Conservation (phyloP, 208 protist species). For the Trichomonas vaginalis region DNA sequence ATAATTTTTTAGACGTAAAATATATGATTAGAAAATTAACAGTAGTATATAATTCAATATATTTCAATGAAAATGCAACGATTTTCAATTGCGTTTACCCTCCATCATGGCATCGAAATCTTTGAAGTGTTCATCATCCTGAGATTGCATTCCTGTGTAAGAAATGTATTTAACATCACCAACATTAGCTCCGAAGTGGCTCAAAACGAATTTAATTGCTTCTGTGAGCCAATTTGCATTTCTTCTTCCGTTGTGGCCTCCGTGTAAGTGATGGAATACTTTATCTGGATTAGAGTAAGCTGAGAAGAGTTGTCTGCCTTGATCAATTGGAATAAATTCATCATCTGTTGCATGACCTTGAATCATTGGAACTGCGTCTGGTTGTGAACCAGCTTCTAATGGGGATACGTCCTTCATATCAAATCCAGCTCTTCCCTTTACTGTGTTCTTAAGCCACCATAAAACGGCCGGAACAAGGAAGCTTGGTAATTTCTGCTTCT, state of each 20-base stretch:
- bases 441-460: background rate
- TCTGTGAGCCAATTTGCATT: background rate
- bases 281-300: background rate
- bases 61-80: no score
- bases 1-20: no score
- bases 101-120: background rate
- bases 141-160: background rate
- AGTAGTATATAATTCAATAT: no score
- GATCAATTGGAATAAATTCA: background rate
- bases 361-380: background rate
- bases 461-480: background rate
- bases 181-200: background rate
- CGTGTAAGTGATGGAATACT: background rate
- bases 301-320: background rate
- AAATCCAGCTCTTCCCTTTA: background rate
- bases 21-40: no score
- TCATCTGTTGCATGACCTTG: background rate
- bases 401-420: background rate
- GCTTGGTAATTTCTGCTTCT: background rate
- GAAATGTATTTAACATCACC: background rate
- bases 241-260: background rate
- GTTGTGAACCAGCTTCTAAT: background rate
- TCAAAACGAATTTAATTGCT: background rate
- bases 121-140: background rate
- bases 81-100: no score